These are phyloP conservation scores for Kodamaea anthophila DNA, from an alignment of 1,139 yeast species.

Conservation along the genomic window DNA sequence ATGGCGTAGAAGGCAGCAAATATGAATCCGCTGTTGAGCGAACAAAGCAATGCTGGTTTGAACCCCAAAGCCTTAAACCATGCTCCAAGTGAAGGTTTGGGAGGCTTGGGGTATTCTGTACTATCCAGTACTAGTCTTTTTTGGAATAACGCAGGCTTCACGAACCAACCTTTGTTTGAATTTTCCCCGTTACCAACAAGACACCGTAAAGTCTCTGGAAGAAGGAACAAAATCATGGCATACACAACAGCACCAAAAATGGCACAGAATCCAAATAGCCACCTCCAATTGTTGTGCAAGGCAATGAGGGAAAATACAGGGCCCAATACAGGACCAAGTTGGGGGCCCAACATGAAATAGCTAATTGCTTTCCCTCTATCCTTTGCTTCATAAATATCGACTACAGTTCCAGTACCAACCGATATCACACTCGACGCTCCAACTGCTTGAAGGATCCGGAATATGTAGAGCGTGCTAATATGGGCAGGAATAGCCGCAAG, in stretches of 20 bases:
- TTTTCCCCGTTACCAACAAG: conserved; percentile 49
- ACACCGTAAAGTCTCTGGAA: conserved; percentile 52
- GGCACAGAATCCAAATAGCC: conserved; percentile 51
- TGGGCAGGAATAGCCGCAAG: conserved; percentile 45
- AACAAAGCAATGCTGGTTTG: conserved; percentile 43
- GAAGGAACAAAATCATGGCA: conserved; percentile 30
- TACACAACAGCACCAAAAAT: conserved; percentile 38
- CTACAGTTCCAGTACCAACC: conserved; percentile 52
- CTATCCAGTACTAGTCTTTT: conserved; percentile 18
- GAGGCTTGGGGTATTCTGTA: conserved; percentile 38
- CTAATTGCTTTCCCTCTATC: conserved; percentile 47
- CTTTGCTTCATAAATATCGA: conserved; percentile 44
- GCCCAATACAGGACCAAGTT: conserved; percentile 52
- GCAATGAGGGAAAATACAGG: conserved; percentile 42
- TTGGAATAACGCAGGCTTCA: conserved; percentile 26
- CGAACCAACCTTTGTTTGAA: conserved; percentile 16
- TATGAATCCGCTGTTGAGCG: conserved; percentile 44
- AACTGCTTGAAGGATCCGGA: conserved; percentile 47
- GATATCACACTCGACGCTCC: conserved; percentile 52
- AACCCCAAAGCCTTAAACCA: conserved; percentile 34
- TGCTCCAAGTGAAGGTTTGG: conserved; percentile 36
- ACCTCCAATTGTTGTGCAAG: conserved; percentile 41
- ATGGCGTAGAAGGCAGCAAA: conserved; percentile 54
- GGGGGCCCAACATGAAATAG: conserved; percentile 55
- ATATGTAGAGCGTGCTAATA: conserved; percentile 36